Percentiles rank a stretch among this genome's conserved stretches.
Conservation (phyloP, 2,329 filamentous ascomycete species). For the Aspergillus felis region DNA sequence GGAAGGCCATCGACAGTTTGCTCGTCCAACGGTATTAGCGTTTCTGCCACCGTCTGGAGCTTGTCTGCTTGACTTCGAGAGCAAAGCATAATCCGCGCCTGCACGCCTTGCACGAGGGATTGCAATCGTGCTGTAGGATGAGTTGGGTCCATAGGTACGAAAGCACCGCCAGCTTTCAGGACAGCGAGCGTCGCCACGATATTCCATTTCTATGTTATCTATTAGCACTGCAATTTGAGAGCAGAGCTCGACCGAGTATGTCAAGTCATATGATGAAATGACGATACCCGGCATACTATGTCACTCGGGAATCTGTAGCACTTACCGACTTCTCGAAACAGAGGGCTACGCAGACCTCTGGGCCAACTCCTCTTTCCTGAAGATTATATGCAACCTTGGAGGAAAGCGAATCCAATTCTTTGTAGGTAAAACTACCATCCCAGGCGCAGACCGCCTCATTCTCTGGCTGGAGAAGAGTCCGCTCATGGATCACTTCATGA, state of each 20-base stretch:
- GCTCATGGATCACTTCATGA: constrained; percentile 36
- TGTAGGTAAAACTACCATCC: constrained; percentile 39
- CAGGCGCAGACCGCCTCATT: constrained; percentile 35
- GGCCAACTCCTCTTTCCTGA: constrained; percentile 37
- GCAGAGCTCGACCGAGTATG: background rate
- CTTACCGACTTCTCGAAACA: constrained; percentile 43
- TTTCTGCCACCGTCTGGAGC: constrained; percentile 20
- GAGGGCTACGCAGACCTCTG: constrained; percentile 34
- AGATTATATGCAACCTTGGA: constrained; percentile 36
- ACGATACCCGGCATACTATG: background rate
- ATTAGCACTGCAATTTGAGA: constrained; percentile 7
- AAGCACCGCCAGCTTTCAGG: constrained; percentile 41
- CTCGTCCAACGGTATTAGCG: constrained; percentile 27
- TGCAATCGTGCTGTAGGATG: constrained; percentile 37
- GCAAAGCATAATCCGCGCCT: constrained; percentile 31
- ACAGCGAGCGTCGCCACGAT: constrained; percentile 39
- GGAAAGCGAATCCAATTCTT: constrained; percentile 35
- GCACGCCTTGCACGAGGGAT: constrained; percentile 29
- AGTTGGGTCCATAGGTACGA: constrained; percentile 39
- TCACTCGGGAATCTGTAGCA: background rate
- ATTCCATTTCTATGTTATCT: constrained; percentile 36
- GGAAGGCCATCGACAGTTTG: constrained; percentile 22
- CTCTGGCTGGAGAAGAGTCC: constrained; percentile 33
- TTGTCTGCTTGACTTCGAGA: constrained; percentile 23
- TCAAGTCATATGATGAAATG: background rate